Evolutionary conservation across 2,329 filamentous ascomycete genomes (phyloP).

Genomic region (Cyphellophora europaea): DNA sequence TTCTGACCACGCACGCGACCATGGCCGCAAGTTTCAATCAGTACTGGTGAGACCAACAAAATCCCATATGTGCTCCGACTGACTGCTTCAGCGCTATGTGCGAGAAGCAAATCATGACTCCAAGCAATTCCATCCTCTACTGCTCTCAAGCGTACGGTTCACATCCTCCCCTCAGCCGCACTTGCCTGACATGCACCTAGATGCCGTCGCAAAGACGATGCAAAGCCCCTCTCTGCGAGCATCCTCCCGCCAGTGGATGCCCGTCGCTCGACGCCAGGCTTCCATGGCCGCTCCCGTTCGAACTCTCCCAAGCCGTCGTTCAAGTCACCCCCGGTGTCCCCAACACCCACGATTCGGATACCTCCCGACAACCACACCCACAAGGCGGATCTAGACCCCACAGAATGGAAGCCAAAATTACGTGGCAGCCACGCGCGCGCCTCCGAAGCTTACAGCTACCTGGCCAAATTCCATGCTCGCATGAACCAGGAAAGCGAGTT

Average conservation of each 20-base stretch:
- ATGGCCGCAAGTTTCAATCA: slow-evolving; percentile 37
- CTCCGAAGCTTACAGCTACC: slow-evolving; percentile 35
- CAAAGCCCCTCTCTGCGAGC: slow-evolving; percentile 32
- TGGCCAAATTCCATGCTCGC: slow-evolving; percentile 32
- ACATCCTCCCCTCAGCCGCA: slow-evolving; percentile 6
- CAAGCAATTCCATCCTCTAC: slow-evolving; percentile 51
- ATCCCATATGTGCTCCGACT: slow-evolving; percentile 16
- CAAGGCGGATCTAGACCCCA: slow-evolving; percentile 38
- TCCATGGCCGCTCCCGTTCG: slow-evolving; percentile 25
- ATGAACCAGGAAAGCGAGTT: slow-evolving; percentile 6
- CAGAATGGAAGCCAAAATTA: slow-evolving; percentile 41
- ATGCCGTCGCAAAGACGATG: slow-evolving; percentile 37
- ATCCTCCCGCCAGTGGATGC: slow-evolving; percentile 21
- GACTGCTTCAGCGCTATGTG: slow-evolving; percentile 46
- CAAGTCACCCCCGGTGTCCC: slow-evolving; percentile 16
- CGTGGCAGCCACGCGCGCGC: slow-evolving; percentile 15
- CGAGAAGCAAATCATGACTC: slow-evolving; percentile 56
- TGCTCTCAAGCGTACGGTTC: slow-evolving; percentile 55
- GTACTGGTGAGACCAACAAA: slow-evolving; percentile 35
- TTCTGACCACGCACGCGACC: slow-evolving; percentile 4
- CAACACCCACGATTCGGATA: slow-evolving; percentile 27
- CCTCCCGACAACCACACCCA: slow-evolving; percentile 27
- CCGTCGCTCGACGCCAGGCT: slow-evolving; percentile 23
- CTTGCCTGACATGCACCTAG: slow-evolving; percentile 18
- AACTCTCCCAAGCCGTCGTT: slow-evolving; percentile 29